Base-by-base conservation (phyloP, 1,284 basidiomycete species). In the Trametes pubescens region DNA sequence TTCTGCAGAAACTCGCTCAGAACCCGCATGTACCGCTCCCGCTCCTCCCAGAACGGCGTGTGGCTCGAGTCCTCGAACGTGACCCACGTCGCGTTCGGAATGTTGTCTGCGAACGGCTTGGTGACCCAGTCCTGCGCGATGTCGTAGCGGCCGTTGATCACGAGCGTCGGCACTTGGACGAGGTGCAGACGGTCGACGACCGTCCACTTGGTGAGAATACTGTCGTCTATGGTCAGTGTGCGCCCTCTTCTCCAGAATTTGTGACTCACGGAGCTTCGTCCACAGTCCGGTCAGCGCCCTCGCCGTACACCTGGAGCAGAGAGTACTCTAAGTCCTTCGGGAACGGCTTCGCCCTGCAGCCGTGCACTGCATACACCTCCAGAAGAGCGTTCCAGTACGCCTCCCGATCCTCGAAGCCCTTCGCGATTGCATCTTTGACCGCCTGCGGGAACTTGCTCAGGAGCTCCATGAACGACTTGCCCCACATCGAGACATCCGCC, bases 151-250 rank as follows among this genome's bases (percentile, higher is more conserved):
- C 73, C 75, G 47, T 74, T 78, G 52, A 76, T 66, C 4, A 76
- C 62, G 16, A 76, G 66, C 21, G 74, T 74, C 8, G 74, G 72
- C 3, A 72, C 71, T 1, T 62, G 46, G 16, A 78, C 70, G 2
- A 58, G 43, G 54, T 72, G 66, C 10, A 76, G 59, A 18, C 71
- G 65, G 44, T 73, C 70, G 8, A 68, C 57, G 54, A 75, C 68
- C 1, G 69, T 56, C 75, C 75, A 78, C 1, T 74, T 74, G 65
- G 80, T 84, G 44, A 87, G 74, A 32, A 51, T 69, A 75, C 53
- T 62, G 80, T 82, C 37, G 7, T 18, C 72, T 64, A 81, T 81
- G 0, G 83, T 82, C 0, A 84, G 85, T 9, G 80, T 76, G 63
- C 85, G 82, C 44, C 75, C 72, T 73, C 16, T 75, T 47, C 61